Base-by-base conservation (phyloP, 2,329 filamentous ascomycete species). In the Westerdykella sp. region DNA sequence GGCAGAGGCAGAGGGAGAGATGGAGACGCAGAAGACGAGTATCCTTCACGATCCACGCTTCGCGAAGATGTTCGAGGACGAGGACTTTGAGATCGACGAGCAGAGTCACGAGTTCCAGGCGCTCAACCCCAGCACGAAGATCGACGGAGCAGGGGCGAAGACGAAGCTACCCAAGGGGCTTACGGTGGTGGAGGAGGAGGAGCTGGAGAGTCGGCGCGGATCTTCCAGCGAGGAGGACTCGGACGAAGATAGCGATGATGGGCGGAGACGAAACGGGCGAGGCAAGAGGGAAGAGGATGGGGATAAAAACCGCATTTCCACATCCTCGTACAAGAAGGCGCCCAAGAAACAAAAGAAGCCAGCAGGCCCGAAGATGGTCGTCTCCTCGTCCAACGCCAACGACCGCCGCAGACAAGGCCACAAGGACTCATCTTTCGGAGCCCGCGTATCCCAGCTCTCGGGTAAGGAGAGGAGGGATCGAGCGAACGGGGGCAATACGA, bases 61-160 rank as follows among this genome's bases (percentile, higher is more conserved):
- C 77, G 78, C 78, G 54, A 81, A 83, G 55, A 71, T 98, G 48
- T 98, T 97, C 71, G 84, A 96, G 62, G 88, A 97, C 65, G 85
- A 90, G 57, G 90, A 95, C 44, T 97, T 95, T 67, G 80, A 80
- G 56, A 86, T 98, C 46, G 91, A 98, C 65, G 93, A 98, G 70
- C 84, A 73, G 32, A 94, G 84, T 50, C 77, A 81, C 57, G 91
- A 97, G 66, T 98, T 95, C 73, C 80, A 83, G 46, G 77, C 84
- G 37, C 81, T 95, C 68, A 98, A 98, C 63, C 88, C 93, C 4
- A 95, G 87, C 67, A 93, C 87, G 6, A 28, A 28, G 25, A 7
- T 28, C 9, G 25, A 28, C 2, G 25, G n/a, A n/a, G n/a, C n/a
- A n/a, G n/a, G 25, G 4, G 4, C 7, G 2, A 28, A 12, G 25